phyloP scores from a whole-genome alignment of 257 asterid genomes.

The Solanum rostratum region DNA sequence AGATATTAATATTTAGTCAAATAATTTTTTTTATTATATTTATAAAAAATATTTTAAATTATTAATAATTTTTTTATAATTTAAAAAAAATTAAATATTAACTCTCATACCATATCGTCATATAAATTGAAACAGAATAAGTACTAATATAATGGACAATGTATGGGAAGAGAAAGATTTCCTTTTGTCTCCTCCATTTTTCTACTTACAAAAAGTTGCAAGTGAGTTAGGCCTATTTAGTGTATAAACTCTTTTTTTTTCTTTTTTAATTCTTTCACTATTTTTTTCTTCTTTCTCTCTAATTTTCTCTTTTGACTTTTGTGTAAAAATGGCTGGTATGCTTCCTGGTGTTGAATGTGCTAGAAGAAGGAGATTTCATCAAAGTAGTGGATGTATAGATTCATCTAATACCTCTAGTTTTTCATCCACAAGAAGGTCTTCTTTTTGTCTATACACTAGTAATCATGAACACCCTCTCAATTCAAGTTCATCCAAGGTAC shows the following conservation, averaged over 20 bases:
- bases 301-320: background rate
- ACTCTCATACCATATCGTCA: background rate
- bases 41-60: background rate
- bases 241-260: background rate
- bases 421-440: conserved; percentile 27
- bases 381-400: conserved; percentile 19
- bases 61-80: background rate
- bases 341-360: conserved; percentile 65
- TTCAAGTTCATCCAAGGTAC: conserved; percentile 25
- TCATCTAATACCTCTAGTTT: conserved; percentile 2
- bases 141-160: background rate
- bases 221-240: background rate
- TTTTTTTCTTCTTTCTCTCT: background rate
- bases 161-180: background rate
- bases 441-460: conserved; percentile 32
- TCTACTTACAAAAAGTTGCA: background rate
- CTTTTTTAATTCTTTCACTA: too few relatives aligned
- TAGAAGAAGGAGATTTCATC: conserved; percentile 49
- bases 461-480: conserved; percentile 19
- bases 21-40: background rate
- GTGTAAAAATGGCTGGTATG: conserved; percentile 43
- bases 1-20: background rate
- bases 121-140: background rate
- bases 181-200: background rate
- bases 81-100: background rate